phyloP scores from a whole-genome alignment of 495 filamentous ascomycete genomes.

The Penicillium maclennaniae region DNA sequence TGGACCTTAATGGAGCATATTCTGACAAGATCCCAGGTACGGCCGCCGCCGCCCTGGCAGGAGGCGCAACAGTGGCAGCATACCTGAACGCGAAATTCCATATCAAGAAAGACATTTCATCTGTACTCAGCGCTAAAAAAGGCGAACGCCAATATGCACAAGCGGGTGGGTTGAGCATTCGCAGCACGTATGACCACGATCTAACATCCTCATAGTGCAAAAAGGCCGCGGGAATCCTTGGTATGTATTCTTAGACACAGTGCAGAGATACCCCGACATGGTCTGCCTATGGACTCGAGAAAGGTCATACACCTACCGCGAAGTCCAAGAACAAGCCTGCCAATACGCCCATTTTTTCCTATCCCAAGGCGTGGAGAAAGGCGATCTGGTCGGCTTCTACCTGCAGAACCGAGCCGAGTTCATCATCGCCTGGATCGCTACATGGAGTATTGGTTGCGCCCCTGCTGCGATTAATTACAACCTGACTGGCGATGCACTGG shows the following conservation, averaged over 20 bases:
- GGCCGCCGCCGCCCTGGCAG: constrained; percentile 34
- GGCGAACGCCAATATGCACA: constrained; percentile 35
- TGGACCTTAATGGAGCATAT: neutral
- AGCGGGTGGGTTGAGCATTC: constrained; percentile 20
- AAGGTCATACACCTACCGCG: constrained; percentile 58
- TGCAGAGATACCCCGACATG: constrained; percentile 41
- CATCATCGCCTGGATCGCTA: constrained; percentile 58
- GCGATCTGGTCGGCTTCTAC: constrained; percentile 67
- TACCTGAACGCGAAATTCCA: constrained; percentile 73
- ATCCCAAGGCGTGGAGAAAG: constrained; percentile 54
- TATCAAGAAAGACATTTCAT: constrained; percentile 54
- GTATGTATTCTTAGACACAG: constrained; percentile 61
- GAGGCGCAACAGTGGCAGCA: constrained; percentile 42
- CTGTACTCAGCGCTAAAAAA: constrained; percentile 26
- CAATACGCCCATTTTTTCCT: constrained; percentile 66
- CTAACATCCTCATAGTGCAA: constrained; percentile 33
- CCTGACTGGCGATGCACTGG: constrained; percentile 58
- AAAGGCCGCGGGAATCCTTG: constrained; percentile 54
- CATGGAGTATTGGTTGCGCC: constrained; percentile 61
- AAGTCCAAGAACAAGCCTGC: constrained; percentile 51
- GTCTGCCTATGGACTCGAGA: constrained; percentile 65
- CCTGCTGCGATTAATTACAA: constrained; percentile 74
- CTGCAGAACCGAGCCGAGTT: constrained; percentile 68
- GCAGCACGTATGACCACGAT: neutral
- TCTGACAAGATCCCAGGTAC: constrained; percentile 10